Conservation (phyloP, 1,139 yeast genomes). For the Suhomyces maxii region DNA sequence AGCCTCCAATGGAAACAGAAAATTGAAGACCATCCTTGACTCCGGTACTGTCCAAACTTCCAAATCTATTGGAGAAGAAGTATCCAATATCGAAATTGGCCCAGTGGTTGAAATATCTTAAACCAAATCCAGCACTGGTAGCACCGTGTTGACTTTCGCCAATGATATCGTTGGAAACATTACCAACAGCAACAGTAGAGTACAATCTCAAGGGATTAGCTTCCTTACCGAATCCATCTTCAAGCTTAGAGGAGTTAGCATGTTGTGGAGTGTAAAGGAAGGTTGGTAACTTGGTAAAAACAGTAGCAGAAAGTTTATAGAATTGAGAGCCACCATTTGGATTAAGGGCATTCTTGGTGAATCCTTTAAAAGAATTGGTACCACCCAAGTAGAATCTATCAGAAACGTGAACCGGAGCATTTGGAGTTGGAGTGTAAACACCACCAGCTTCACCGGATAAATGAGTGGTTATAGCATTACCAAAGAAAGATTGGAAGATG, state of each 20-base stretch:
- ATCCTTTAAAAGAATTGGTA: conserved; percentile 38
- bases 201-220: conserved; percentile 47
- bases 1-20: conserved; percentile 47
- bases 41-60: conserved; percentile 25
- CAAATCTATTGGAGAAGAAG: conserved; percentile 34
- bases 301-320: conserved; percentile 34
- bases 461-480: conserved; percentile 40
- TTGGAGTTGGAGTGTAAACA: conserved; percentile 23
- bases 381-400: conserved; percentile 57
- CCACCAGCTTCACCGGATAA: conserved; percentile 39
- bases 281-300: conserved; percentile 40
- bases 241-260: conserved; percentile 14
- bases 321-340: conserved; percentile 44
- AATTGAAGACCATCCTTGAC: conserved; percentile 50
- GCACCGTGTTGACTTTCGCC: conserved; percentile 26
- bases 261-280: conserved; percentile 25
- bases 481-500: conserved; percentile 38
- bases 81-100: conserved; percentile 52
- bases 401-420: conserved; percentile 36
- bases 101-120: conserved; percentile 43
- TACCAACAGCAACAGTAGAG: conserved; percentile 35
- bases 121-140: conserved; percentile 43
- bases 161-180: conserved; percentile 32
- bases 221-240: conserved; percentile 21
- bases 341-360: conserved; percentile 38